phyloP scores from a whole-genome alignment of 2,329 filamentous ascomycete genomes.

The Dactylonectria macrodidyma region DNA sequence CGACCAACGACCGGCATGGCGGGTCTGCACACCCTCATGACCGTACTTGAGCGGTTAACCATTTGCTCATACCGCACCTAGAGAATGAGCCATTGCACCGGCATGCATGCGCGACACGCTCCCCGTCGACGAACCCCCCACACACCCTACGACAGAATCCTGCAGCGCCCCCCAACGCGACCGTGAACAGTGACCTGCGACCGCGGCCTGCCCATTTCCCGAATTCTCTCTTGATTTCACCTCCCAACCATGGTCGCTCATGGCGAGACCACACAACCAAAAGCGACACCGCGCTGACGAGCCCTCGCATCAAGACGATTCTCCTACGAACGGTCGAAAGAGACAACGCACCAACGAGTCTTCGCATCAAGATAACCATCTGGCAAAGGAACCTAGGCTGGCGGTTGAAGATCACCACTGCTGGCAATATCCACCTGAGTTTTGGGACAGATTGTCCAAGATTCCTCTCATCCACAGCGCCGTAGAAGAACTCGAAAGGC shows the following conservation, averaged over 20 bases:
- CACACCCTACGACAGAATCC: no score
- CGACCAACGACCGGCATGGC: no score
- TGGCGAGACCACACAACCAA: conserved; percentile 18
- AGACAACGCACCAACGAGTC: conserved; percentile 2
- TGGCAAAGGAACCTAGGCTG: not conserved
- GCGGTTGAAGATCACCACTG: no score
- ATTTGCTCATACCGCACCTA: no score
- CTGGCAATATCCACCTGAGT: conserved; percentile 24
- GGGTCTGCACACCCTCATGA: no score
- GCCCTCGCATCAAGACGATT: not conserved
- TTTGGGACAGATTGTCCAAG: conserved; percentile 28
- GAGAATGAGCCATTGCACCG: no score
- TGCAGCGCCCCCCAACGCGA: no score
- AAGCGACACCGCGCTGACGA: conserved; percentile 16
- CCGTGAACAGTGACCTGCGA: no score
- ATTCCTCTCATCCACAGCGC: conserved; percentile 22
- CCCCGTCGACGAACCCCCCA: no score
- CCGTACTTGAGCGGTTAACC: no score
- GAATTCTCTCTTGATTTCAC: not conserved
- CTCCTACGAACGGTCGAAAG: not conserved
- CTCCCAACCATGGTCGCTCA: conserved; percentile 14
- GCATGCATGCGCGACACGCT: no score
- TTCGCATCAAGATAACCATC: not conserved
- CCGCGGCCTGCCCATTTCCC: no score
- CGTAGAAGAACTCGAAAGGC: conserved; percentile 26